Percentiles rank a stretch among this genome's conserved stretches.
Evolutionary conservation across 257 asterid genomes (phyloP).

Genomic region (Rehmannia glutinosa): DNA sequence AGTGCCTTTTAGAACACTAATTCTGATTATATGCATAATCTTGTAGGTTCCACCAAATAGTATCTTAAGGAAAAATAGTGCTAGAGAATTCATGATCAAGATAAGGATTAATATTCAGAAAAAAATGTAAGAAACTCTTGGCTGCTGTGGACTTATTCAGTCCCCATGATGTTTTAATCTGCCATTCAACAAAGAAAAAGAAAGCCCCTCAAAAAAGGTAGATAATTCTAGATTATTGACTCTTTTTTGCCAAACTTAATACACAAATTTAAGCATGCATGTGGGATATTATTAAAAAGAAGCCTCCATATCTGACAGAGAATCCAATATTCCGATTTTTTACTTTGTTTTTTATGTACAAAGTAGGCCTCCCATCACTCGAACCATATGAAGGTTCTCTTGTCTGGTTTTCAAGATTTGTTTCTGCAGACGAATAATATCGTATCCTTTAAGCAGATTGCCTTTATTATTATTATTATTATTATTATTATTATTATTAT

Average conservation of each 20-base stretch:
- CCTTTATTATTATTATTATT: neutral
- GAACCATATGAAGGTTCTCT: neutral
- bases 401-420: neutral
- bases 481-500: neutral
- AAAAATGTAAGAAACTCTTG: neutral
- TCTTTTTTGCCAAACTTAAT: neutral
- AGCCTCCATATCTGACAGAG: neutral
- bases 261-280: neutral
- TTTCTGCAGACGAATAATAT: neutral
- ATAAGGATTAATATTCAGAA: neutral
- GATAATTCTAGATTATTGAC: neutral
- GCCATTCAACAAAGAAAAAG: too few relatives aligned
- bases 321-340: neutral
- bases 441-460: neutral
- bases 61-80: too few relatives aligned
- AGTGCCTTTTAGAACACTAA: too few relatives aligned
- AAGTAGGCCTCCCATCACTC: neutral
- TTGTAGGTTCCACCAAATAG: neutral
- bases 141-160: too few relatives aligned
- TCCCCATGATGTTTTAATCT: too few relatives aligned
- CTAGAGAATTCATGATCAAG: neutral
- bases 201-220: too few relatives aligned
- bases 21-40: neutral
- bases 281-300: neutral
- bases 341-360: neutral